These are phyloP conservation scores for Xylaria palmicola DNA, from an alignment of 495 filamentous ascomycete genomes.

Conservation along the genomic window DNA sequence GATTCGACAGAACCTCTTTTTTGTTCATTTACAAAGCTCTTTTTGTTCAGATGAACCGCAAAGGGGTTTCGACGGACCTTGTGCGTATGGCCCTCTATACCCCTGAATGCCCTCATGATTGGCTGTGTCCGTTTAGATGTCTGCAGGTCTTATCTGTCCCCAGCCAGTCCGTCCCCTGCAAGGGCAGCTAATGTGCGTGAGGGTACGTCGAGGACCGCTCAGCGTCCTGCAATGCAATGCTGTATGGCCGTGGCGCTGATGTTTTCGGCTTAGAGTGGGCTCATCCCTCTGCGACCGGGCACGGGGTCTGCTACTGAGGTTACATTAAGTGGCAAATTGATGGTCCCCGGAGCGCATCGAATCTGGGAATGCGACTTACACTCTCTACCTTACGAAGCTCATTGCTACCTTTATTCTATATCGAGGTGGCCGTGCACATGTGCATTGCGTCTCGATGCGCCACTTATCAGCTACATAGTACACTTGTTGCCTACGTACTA, in stretches of 20 bases:
- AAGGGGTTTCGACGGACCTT: too few relatives aligned
- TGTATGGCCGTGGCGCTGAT: not conserved
- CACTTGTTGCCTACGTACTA: too few relatives aligned
- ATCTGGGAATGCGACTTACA: too few relatives aligned
- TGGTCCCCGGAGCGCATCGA: not conserved
- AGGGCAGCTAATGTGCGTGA: not conserved
- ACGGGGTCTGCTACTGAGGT: not conserved
- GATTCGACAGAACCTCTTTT: too few relatives aligned
- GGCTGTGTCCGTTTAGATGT: not conserved
- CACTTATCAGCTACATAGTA: too few relatives aligned
- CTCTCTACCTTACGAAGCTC: too few relatives aligned
- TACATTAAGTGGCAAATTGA: not conserved
- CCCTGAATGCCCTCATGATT: conserved; percentile 2
- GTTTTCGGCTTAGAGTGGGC: not conserved
- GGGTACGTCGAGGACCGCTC: not conserved
- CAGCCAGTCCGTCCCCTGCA: not conserved
- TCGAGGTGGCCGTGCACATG: too few relatives aligned
- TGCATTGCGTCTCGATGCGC: too few relatives aligned
- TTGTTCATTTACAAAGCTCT: too few relatives aligned
- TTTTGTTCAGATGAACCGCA: too few relatives aligned
- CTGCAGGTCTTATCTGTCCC: not conserved
- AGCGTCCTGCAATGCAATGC: not conserved
- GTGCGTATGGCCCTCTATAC: too few relatives aligned
- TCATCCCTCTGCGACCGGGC: not conserved
- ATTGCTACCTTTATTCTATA: too few relatives aligned